Evolutionary conservation across 257 asterid species (phyloP), one percentile per base, ranked within the genome.

Genomic region (Fraxinus pennsylvanica): DNA sequence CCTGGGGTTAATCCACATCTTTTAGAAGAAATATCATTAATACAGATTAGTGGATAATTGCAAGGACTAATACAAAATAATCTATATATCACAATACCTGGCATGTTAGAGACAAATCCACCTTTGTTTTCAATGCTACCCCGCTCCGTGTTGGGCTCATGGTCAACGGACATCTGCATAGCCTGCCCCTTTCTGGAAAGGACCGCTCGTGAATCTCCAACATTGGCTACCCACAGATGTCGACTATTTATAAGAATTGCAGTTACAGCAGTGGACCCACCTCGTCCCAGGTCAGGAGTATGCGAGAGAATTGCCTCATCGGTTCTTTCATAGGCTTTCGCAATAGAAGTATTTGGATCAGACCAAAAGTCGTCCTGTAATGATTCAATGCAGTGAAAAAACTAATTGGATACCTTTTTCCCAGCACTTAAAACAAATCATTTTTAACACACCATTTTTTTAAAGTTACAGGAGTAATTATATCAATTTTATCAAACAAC

Each of bases 31-130:
- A 47, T 14, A 47, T 47, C 59, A 47, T 47, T 47, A 47, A 12
- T 2, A 47, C 21, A 59, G 25, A 59, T 59, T 59, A 59, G 30
- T 59, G 29, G 30, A 59, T 59, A 59, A 59, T 19, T 59, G n/a
- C 21, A 6, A 59, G 29, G 67, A 21, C 30, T 19, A 21, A 17
- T 59, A 59, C 13, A 0, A 6, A n/a, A 21, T 21, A 12, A 59
- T 59, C 25, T 21, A 59, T 9, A 8, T 19, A 19, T n/a, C 10
- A 6, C n/a, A 21, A 59, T 82, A 94, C 98, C 98, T 86, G 98
- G 98, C 94, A 94, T 88, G 86, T 92, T 94, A 17, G 98, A 91
- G 84, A 94, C 98, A 72, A 94, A 94, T 69, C 98, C 98, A 25
- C 98, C 98, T 84, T 87, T 82, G 78, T 90, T 78, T 80, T 92